Base-by-base conservation (phyloP, 768 basidiomycete genomes). In the Atractiella rhizophila region DNA sequence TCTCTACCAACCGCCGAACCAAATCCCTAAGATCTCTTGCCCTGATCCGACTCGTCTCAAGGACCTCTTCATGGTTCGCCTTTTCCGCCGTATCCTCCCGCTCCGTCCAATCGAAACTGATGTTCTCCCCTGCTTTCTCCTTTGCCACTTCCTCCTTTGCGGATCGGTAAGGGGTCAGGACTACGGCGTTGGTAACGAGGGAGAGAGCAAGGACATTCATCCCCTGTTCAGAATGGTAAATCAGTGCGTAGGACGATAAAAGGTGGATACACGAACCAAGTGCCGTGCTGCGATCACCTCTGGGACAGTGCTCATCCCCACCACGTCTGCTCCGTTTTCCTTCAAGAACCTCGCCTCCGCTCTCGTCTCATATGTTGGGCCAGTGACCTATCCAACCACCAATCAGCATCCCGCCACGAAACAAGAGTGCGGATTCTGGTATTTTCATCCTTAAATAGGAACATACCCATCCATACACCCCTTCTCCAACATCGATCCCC, bases 251-350 rank as follows among this genome's bases (percentile, higher is more conserved):
- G 9, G 11, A 20, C 34, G 12, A 8, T 5, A 35, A 33, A 25
- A 25, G 8, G 29, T 26, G 20, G 6, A 36, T 15, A 26, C 4
- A 39, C 50, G 28, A n/a, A 53, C 52, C 20, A 43, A 39, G 29
- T 50, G 48, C 12, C 42, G 30, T 8, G 76, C 82, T 0, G 71
- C 76, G 19, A 83, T 62, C 20, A 86, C 82, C 59, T 86, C 82
- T 0, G 81, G 82, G 13, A 85, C 69, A 0, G 83, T 86, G 49
- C 77, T 81, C 82, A 86, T 86, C 2, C 82, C 82, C 2, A 85
- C 82, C n/a, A 83, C 76, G 50, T 81, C 79, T 1, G 75, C 82
- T 3, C 82, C 82, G 0, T 69, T 71, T 7, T 60, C 59, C 13
- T 75, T 62, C 29, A 86, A 60, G 59, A 83, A 72, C 35, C 73